These are phyloP conservation scores for Aureobasidium subglaciale DNA, from an alignment of 2,329 filamentous ascomycete genomes.

Conservation along the genomic window DNA sequence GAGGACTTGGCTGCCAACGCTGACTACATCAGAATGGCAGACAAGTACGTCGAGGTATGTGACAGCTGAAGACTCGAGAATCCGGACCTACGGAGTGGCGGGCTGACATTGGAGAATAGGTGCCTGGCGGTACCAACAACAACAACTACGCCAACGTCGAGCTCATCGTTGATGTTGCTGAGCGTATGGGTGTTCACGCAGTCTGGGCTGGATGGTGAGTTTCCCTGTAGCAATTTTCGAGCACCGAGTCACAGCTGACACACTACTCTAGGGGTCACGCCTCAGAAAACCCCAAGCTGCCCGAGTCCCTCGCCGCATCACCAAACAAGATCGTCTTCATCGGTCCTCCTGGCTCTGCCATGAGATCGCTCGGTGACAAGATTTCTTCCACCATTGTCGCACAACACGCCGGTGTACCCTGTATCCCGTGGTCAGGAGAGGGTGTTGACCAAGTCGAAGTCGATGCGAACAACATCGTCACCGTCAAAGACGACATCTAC, in stretches of 20 bases:
- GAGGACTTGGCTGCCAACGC: slow-evolving; percentile 97
- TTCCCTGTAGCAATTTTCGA: not conserved
- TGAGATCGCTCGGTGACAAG: slow-evolving; percentile 98
- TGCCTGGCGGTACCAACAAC: slow-evolving; percentile 98
- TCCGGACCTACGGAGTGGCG: not conserved
- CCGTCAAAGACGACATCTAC: slow-evolving; percentile 79
- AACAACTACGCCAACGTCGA: slow-evolving; percentile 99
- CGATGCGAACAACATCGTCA: slow-evolving; percentile 80
- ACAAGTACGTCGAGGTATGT: slow-evolving; percentile 87
- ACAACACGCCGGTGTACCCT: slow-evolving; percentile 91
- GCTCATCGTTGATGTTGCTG: slow-evolving; percentile 95
- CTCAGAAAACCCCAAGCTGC: slow-evolving; percentile 96
- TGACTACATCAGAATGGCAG: slow-evolving; percentile 99
- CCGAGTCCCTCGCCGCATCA: slow-evolving; percentile 89
- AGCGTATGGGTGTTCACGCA: slow-evolving; percentile 96
- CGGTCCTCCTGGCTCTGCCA: slow-evolving; percentile 91
- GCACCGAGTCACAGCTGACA: slow-evolving; percentile 20
- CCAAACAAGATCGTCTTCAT: slow-evolving; percentile 99
- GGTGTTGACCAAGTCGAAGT: slow-evolving; percentile 76
- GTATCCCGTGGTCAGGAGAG: slow-evolving; percentile 98
- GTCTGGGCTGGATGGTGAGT: slow-evolving; percentile 97
- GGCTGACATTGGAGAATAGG: slow-evolving; percentile 37
- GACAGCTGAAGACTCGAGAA: slow-evolving; percentile 1
- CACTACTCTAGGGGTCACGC: slow-evolving; percentile 73
- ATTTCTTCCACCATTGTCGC: slow-evolving; percentile 99